Evolutionary conservation across 176 grass and related monocot species (phyloP).

Genomic region (Canna indica): DNA sequence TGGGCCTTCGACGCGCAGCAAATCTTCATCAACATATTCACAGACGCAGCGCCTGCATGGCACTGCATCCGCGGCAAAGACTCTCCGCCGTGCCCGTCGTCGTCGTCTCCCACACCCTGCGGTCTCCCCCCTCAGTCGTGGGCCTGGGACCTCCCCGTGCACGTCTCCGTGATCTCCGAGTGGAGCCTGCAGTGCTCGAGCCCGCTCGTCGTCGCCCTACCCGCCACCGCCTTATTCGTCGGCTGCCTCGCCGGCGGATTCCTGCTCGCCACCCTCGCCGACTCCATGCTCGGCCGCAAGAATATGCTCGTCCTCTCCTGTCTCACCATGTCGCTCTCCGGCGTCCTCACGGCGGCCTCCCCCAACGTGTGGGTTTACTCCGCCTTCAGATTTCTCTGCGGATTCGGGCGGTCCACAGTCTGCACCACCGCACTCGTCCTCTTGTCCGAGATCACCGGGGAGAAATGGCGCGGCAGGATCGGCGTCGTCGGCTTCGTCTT

Average conservation of each 20-base stretch:
- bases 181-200: conserved; percentile 69
- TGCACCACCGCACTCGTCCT: conserved; percentile 61
- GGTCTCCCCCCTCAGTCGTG: conserved; percentile 34
- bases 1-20: conserved; percentile 92
- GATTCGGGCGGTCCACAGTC: conserved; percentile 55
- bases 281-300: conserved; percentile 62
- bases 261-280: conserved; percentile 63
- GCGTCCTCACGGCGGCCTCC: conserved; percentile 42
- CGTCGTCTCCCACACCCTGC: conserved; percentile 30
- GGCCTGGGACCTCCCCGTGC: conserved; percentile 47
- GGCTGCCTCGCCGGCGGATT: conserved; percentile 72
- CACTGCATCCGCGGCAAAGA: conserved; percentile 36
- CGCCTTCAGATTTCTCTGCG: conserved; percentile 51
- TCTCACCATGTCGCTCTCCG: conserved; percentile 52
- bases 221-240: conserved; percentile 68
- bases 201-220: conserved; percentile 51
- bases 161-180: conserved; percentile 51
- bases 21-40: conserved; percentile 87
- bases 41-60: conserved; percentile 67
- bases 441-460: conserved; percentile 58
- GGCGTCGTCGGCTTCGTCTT: conserved; percentile 53
- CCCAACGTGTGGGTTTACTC: conserved; percentile 85
- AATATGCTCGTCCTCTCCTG: conserved; percentile 52
- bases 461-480: conserved; percentile 60
- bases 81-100: conserved; percentile 23